Percentiles rank a stretch among this genome's conserved stretches.
phyloP scores from a whole-genome alignment of 305 asterid genomes.

The Solanum hybrid region DNA sequence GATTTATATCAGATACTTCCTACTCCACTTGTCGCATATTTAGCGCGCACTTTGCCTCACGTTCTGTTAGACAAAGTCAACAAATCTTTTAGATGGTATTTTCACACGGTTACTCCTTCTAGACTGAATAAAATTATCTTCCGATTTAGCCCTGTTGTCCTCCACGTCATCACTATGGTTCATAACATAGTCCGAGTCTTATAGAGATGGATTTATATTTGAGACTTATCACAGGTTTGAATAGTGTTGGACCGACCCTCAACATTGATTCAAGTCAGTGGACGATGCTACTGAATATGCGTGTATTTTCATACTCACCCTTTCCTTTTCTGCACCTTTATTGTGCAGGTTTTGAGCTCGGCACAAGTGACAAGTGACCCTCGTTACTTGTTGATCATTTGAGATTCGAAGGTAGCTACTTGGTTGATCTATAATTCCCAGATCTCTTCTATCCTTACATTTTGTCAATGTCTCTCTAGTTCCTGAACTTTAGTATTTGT shows the following conservation, averaged over 20 bases:
- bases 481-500: neutral
- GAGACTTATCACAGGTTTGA: neutral
- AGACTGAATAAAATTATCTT: too few relatives aligned
- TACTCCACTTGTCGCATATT: too few relatives aligned
- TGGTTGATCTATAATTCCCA: neutral
- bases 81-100: too few relatives aligned
- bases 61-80: too few relatives aligned
- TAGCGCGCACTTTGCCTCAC: too few relatives aligned
- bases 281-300: neutral
- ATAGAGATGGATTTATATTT: too few relatives aligned
- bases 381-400: neutral
- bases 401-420: neutral
- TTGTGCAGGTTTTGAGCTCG: neutral
- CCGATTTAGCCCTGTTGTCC: too few relatives aligned
- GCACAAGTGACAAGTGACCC: neutral
- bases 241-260: neutral
- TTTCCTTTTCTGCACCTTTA: neutral
- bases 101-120: too few relatives aligned
- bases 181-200: neutral
- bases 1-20: too few relatives aligned
- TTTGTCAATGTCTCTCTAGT: neutral
- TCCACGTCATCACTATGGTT: too few relatives aligned
- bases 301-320: neutral
- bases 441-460: neutral
- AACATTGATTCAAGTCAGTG: neutral